phyloP scores from a whole-genome alignment of 345 rosid genomes.

The Mangifera indica region DNA sequence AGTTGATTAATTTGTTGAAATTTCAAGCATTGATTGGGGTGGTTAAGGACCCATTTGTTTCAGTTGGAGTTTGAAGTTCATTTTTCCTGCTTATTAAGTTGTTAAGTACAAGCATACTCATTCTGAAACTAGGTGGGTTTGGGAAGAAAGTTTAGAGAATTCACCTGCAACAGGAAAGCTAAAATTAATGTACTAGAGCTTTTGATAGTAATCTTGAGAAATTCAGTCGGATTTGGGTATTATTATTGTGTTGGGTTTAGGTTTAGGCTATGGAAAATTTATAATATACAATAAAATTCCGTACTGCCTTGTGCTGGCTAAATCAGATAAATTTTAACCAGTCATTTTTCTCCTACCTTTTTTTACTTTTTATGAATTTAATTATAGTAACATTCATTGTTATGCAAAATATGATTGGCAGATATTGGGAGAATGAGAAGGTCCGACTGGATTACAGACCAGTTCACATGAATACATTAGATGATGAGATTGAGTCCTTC shows the following conservation, averaged over 20 bases:
- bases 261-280: constrained; percentile 2
- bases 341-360: not conserved
- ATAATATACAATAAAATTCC: not conserved
- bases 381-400: not conserved
- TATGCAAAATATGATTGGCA: constrained; percentile 26
- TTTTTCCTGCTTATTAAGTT: no score
- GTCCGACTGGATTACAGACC: constrained; percentile 92
- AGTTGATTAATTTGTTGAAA: not conserved
- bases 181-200: not conserved
- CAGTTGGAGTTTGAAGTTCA: no score
- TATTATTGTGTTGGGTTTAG: not conserved
- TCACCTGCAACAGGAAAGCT: no score
- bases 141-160: no score
- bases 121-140: no score
- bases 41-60: not conserved
- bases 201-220: not conserved
- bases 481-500: constrained; percentile 77
- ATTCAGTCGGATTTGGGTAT: not conserved
- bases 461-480: constrained; percentile 94
- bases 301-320: no score
- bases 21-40: not conserved
- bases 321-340: not conserved
- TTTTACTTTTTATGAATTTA: not conserved
- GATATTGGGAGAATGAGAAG: constrained; percentile 93
- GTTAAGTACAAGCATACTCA: no score